Percentiles rank a stretch among this genome's conserved stretches.
These are phyloP conservation scores for Talaromyces trachyspermus DNA, from an alignment of 495 filamentous ascomycete genomes.

Conservation along the genomic window DNA sequence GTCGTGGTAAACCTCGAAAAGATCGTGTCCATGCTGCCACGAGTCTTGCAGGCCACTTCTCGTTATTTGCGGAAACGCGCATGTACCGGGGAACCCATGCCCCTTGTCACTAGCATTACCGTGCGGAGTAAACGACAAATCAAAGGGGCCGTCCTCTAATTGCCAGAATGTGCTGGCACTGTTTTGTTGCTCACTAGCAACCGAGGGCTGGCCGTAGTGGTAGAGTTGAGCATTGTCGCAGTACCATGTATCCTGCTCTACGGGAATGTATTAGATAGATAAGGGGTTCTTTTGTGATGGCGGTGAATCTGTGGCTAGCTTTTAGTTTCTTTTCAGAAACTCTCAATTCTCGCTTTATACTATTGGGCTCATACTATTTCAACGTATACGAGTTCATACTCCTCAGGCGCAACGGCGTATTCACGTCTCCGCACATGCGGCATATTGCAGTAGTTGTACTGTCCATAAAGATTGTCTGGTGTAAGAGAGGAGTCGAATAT, in stretches of 20 bases:
- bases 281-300: constrained; percentile 68
- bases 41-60: constrained; percentile 55
- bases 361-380: constrained; percentile 43
- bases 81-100: constrained; percentile 52
- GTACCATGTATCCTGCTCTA: constrained; percentile 57
- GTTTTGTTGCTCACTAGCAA: constrained; percentile 22
- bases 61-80: constrained; percentile 68
- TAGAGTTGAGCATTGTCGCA: constrained; percentile 55
- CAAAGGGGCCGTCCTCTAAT: constrained; percentile 46
- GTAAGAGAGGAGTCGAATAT: constrained; percentile 52
- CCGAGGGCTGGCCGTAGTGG: constrained; percentile 46
- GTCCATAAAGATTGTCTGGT: constrained; percentile 40
- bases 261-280: constrained; percentile 58
- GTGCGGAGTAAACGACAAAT: constrained; percentile 3
- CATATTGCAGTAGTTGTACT: constrained; percentile 73
- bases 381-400: constrained; percentile 56
- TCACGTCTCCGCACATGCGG: constrained; percentile 55
- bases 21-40: constrained; percentile 57
- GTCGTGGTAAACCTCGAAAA: constrained; percentile 56
- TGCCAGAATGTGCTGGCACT: constrained; percentile 49
- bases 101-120: too few species aligned
- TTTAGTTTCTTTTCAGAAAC: too few species aligned
- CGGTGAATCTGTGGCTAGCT: constrained; percentile 57
- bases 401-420: constrained; percentile 40
- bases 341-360: too few species aligned